These are phyloP conservation scores for Erysimum cheiri DNA, from an alignment of 441 rosid species.

Conservation along the genomic window DNA sequence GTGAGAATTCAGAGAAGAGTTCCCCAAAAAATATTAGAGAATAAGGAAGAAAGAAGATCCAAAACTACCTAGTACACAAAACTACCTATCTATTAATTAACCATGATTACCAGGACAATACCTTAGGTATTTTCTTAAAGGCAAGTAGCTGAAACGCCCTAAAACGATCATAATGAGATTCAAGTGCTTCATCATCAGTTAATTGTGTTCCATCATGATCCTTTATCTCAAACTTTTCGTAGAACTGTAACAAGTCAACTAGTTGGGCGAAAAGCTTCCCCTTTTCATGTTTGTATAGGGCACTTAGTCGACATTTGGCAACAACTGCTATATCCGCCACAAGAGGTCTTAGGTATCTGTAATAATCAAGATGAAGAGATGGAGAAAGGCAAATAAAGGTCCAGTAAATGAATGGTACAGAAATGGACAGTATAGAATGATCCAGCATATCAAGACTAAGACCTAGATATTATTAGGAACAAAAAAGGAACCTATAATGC, in stretches of 20 bases:
- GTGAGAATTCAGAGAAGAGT: constrained; percentile 19
- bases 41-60: constrained; percentile 20
- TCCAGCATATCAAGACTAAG: not conserved
- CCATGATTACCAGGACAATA: constrained; percentile 42
- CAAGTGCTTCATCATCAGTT: constrained; percentile 95
- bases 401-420: constrained; percentile 15
- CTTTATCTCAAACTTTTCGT: constrained; percentile 95
- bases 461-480: constrained; percentile 1
- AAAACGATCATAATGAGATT: constrained; percentile 83
- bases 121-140: constrained; percentile 96
- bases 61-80: not conserved
- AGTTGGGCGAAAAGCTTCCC: constrained; percentile 95
- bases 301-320: constrained; percentile 93
- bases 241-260: constrained; percentile 88
- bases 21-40: not conserved
- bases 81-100: constrained; percentile 24
- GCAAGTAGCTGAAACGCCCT: constrained; percentile 91
- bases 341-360: constrained; percentile 95
- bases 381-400: not conserved
- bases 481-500: not conserved
- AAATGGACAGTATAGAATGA: constrained; percentile 2
- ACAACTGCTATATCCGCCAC: constrained; percentile 97
- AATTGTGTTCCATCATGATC: constrained; percentile 96
- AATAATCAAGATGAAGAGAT: constrained; percentile 31
- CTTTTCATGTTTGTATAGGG: constrained; percentile 79